These are phyloP conservation scores for Hemisphaericaspora xylanilytica DNA, from an alignment of 1,139 yeast genomes.

Conservation along the genomic window DNA sequence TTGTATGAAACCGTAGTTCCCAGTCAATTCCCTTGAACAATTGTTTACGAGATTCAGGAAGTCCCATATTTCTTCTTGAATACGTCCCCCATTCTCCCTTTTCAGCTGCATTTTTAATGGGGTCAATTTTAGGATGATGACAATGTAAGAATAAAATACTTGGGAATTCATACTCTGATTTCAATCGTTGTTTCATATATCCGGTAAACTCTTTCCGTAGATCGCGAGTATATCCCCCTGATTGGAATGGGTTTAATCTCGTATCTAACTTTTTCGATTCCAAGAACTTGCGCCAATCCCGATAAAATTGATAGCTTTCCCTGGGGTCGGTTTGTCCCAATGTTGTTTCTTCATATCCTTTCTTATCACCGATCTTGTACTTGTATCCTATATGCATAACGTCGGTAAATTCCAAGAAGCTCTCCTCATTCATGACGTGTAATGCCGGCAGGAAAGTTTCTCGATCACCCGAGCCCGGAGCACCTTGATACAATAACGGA, in stretches of 20 bases:
- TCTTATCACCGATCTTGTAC: too few relatives aligned
- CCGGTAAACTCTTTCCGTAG: slow-evolving; percentile 23
- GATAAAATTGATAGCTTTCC: slow-evolving; percentile 20
- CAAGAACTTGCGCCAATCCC: slow-evolving; percentile 32
- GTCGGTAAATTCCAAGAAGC: slow-evolving; percentile 24
- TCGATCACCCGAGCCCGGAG: slow-evolving; percentile 38
- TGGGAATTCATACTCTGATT: slow-evolving; percentile 20
- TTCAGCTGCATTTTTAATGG: slow-evolving; percentile 23
- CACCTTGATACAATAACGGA: slow-evolving; percentile 36
- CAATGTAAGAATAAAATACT: slow-evolving; percentile 38
- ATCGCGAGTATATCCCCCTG: slow-evolving; percentile 23
- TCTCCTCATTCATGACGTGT: slow-evolving; percentile 35
- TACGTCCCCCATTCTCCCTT: slow-evolving; percentile 17
- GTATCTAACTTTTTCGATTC: slow-evolving; percentile 21
- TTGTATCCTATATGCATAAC: slow-evolving; percentile 27
- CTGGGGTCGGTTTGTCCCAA: slow-evolving; percentile 36
- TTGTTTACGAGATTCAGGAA: slow-evolving; percentile 15
- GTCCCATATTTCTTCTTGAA: slow-evolving; percentile 25
- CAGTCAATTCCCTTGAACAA: slow-evolving; percentile 15
- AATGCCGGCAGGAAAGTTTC: slow-evolving; percentile 42
- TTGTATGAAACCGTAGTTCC: slow-evolving; percentile 33
- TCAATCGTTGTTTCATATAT: slow-evolving; percentile 12
- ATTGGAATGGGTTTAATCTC: slow-evolving; percentile 32
- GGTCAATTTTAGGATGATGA: slow-evolving; percentile 43
- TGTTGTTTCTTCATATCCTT: slow-evolving; percentile 32